Base-by-base conservation (phyloP, 441 rosid species). In the Gossypium lobatum region DNA sequence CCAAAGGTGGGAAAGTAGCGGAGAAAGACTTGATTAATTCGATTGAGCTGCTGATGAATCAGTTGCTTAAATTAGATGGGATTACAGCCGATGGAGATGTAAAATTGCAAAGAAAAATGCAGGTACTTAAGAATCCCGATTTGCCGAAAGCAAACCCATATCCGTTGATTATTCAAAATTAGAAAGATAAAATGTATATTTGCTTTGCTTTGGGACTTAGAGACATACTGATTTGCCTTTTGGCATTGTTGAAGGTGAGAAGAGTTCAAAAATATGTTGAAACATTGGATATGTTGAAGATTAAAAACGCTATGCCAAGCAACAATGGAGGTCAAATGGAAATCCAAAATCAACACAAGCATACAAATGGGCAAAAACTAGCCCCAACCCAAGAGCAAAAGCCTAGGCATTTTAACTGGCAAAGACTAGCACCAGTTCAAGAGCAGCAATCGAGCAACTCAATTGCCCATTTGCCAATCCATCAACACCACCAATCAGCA, bases 191-290 rank as follows among this genome's bases (percentile, higher is more conserved):
- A 63, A 8, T 8, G 6, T 17, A 48, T 48, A 37, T 58, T 18
- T 18, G 57, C 14, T 63, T 11, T 26, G 5, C 55, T 53, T 3
- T 16, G 21, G 13, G 10, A 50, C 16, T 59, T 28, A 25, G 14
- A 1, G 62, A 16, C 16, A 39, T 31, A n/a, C 26, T 67, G 39
- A 28, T 55, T 23, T 46, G 64, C 8, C 48, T 48, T 73, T 73
- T 50, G 45, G 10, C 45, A 45, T 48, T 53, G 45, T 3, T 83
- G 64, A 25, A 95, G 99, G 99, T 93, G 81, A 88, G 69, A 66
- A 93, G 98, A 85, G 98, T 95, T 59, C 99, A 95, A 68, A 90
- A 87, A 78, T 95, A 83, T 76, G 99, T 95, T 0, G 98, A 95
- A 76, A 87, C 93, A 52, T 77, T 95, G 61, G 99, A 95, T 81